Conservation (phyloP, 352 stramenopile genomes). For the Pythium biforme region DNA sequence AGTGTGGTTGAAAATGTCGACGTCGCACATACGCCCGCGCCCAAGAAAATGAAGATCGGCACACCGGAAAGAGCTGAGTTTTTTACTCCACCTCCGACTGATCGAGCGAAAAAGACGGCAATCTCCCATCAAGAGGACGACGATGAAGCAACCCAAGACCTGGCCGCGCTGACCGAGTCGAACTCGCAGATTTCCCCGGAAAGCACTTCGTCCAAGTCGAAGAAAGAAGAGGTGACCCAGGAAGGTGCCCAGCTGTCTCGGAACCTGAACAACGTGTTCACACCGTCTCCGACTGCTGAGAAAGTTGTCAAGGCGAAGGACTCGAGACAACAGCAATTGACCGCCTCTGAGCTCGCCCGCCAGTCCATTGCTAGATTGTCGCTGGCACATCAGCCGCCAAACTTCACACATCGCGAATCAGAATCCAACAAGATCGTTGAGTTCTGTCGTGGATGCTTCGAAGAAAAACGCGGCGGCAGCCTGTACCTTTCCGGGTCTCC, state of each 20-base stretch:
- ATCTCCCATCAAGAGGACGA: neutral
- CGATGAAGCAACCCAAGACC: slow-evolving; percentile 10
- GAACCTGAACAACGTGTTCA: slow-evolving; percentile 35
- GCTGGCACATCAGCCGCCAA: slow-evolving; percentile 40
- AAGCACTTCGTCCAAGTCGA: slow-evolving; percentile 5
- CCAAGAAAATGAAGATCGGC: slow-evolving; percentile 14
- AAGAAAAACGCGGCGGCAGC: slow-evolving; percentile 46
- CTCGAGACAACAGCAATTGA: slow-evolving; percentile 6
- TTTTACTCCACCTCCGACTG: slow-evolving; percentile 9
- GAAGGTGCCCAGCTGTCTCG: neutral
- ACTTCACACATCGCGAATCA: slow-evolving; percentile 58
- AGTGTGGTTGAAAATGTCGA: neutral
- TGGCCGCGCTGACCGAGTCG: neutral
- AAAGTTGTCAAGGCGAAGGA: slow-evolving; percentile 23
- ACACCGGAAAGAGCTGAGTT: neutral
- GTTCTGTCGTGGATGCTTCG: slow-evolving; percentile 66
- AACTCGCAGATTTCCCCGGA: slow-evolving; percentile 23
- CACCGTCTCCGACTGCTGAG: slow-evolving; percentile 46
- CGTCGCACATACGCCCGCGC: slow-evolving; percentile 1
- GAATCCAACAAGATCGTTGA: slow-evolving; percentile 49
- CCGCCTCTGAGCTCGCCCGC: slow-evolving; percentile 23
- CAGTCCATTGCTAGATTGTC: slow-evolving; percentile 53
- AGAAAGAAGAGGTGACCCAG: slow-evolving; percentile 4
- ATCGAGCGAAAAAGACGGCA: neutral
- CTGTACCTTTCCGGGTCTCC: slow-evolving; percentile 79